A percentile compares a stretch with the other conserved stretches of the same genome.
These are phyloP conservation scores for Stentor coeruleus DNA, from an alignment of 73 alveolate species.

Conservation along the genomic window DNA sequence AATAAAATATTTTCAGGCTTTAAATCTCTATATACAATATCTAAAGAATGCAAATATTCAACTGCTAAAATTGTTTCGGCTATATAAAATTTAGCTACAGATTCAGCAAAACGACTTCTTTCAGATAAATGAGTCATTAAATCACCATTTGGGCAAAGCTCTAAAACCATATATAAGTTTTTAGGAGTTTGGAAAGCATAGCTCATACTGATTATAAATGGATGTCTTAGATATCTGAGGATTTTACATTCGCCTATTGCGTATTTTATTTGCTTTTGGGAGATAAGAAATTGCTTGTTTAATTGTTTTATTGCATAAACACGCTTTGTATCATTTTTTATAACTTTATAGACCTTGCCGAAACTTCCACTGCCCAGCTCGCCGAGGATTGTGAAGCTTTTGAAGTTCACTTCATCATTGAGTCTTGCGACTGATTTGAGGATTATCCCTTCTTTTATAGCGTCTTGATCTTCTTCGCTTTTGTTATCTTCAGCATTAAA, in stretches of 20 bases:
- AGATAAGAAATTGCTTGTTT: slow-evolving; percentile 63
- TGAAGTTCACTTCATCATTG: not conserved
- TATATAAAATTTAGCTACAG: slow-evolving; percentile 71
- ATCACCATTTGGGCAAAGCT: slow-evolving; percentile 96
- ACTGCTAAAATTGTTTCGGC: slow-evolving; percentile 88
- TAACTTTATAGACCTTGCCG: slow-evolving; percentile 92
- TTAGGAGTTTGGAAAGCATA: not conserved
- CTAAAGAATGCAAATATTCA: slow-evolving; percentile 88
- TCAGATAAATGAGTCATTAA: slow-evolving; percentile 74
- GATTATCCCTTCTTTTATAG: not conserved
- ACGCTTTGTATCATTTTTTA: slow-evolving; percentile 60
- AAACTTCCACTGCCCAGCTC: slow-evolving; percentile 78
- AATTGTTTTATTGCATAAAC: slow-evolving; percentile 85
- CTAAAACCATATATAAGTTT: slow-evolving; percentile 62
- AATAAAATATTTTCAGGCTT: slow-evolving; percentile 95
- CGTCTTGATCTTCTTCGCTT: not conserved
- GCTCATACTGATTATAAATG: not conserved
- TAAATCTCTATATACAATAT: slow-evolving; percentile 91
- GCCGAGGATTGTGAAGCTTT: slow-evolving; percentile 54
- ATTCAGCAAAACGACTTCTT: slow-evolving; percentile 75
- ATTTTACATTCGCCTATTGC: slow-evolving; percentile 73
- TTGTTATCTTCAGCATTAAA: not conserved
- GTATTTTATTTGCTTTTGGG: slow-evolving; percentile 64
- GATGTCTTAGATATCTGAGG: slow-evolving; percentile 52
- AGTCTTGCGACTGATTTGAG: not conserved